phyloP scores from a whole-genome alignment of 139 green algal species.

The Tetradesmus obliquus region DNA sequence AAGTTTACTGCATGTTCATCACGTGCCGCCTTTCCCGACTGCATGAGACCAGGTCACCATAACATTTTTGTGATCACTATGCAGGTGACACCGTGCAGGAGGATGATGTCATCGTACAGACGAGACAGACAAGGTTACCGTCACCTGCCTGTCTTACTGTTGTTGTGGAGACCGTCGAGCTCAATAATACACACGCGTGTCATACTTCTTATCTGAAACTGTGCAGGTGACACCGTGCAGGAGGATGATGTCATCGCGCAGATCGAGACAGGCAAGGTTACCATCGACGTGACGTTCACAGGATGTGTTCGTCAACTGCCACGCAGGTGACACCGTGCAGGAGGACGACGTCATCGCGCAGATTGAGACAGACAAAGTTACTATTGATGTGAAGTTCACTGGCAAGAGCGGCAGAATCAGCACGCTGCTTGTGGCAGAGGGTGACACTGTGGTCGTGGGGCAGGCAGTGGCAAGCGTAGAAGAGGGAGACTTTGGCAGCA shows the following conservation, averaged over 20 bases:
- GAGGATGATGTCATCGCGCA: constrained; percentile 96
- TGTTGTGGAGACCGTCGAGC: constrained; percentile 69
- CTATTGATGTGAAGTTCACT: constrained; percentile 91
- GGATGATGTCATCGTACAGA: constrained; percentile 97
- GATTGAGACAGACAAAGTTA: constrained; percentile 99
- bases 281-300: constrained; percentile 89
- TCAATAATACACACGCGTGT: too few relatives aligned
- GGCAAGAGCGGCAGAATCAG: constrained; percentile 66
- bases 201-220: too few relatives aligned
- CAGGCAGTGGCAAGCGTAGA: constrained; percentile 85
- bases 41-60: too few relatives aligned
- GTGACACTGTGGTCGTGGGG: constrained; percentile 91
- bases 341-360: constrained; percentile 97
- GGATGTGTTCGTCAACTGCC: neutral
- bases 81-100: constrained; percentile 86
- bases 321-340: constrained; percentile 84
- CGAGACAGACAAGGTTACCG: constrained; percentile 94
- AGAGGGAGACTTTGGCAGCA: constrained; percentile 56
- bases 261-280: constrained; percentile 99
- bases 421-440: constrained; percentile 75
- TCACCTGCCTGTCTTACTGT: constrained; percentile 69
- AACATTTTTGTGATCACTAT: neutral
- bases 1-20: too few relatives aligned
- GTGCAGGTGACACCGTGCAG: constrained; percentile 83
- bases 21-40: too few relatives aligned